Percentiles rank a stretch among this genome's conserved stretches.
These are phyloP conservation scores for Excoecaria agallocha DNA, from an alignment of 345 rosid genomes.

Conservation along the genomic window DNA sequence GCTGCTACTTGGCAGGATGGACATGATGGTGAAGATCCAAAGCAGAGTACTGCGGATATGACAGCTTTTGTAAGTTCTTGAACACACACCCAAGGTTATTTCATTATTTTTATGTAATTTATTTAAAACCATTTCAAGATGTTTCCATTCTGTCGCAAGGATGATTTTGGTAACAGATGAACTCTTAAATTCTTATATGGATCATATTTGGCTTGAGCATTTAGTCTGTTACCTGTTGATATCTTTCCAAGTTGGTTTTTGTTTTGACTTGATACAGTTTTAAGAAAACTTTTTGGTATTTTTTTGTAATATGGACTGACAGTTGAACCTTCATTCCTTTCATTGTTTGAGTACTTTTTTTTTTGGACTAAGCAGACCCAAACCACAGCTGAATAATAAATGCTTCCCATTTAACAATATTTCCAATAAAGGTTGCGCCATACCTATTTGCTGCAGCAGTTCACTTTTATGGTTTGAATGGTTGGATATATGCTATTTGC, in stretches of 20 bases:
- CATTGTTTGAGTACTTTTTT: not conserved
- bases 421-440: too few species aligned
- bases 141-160: not conserved
- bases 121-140: conserved; percentile 3
- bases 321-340: not conserved
- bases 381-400: not conserved
- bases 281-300: not conserved
- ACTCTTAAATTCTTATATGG: not conserved
- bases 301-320: not conserved
- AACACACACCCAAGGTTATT: not conserved
- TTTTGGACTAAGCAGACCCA: not conserved
- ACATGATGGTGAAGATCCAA: conserved; percentile 48
- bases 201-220: not conserved
- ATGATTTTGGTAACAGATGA: not conserved
- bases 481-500: not conserved
- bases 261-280: not conserved
- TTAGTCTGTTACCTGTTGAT: not conserved
- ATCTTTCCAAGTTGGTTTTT: not conserved
- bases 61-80: conserved; percentile 49
- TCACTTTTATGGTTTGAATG: conserved; percentile 11
- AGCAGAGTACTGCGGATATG: conserved; percentile 60
- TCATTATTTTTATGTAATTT: not conserved
- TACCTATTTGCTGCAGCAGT: not conserved
- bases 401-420: too few species aligned
- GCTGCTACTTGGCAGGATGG: conserved; percentile 40